Evolutionary conservation across 495 filamentous ascomycete genomes (phyloP), one percentile per base, ranked within the genome.

Genomic region (Antarctomyces pellizariae): DNA sequence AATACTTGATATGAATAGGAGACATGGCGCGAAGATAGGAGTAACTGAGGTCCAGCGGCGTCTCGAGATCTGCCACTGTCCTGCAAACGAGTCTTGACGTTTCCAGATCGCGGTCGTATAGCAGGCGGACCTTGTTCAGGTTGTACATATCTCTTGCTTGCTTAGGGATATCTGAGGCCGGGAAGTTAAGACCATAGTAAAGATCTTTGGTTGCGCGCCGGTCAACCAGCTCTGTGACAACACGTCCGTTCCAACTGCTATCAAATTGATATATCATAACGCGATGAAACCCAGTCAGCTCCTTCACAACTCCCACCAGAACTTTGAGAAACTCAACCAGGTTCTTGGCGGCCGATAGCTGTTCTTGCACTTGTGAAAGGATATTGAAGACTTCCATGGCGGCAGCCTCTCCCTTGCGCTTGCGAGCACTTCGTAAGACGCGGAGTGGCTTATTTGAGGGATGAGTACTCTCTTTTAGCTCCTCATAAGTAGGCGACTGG

Each of bases 191-290:
- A 5, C 79, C 82, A 41, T 84, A 78, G 52, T 79, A 93, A 0
- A 91, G 56, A 44, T 91, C 79, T 30, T 73, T 74, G 0, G 78
- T 80, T n/a, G 64, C 63, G 16, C 62, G 46, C 2, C 72, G 68
- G 40, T 95, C 77, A 12, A 90, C 71, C 7, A 92, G 46, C 41
- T 92, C 84, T 0, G 79, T 75, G 18, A 92, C 82, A 1, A 91
- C 80, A 23, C 66, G 64, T 0, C 80, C 82, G 43, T 90, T 90
- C 54, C 69, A 84, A 2, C 54, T 44, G 22, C 64, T 56, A 43
- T 95, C 83, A 35, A 92, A 95, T 39, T 89, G 80, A 46, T 91
- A 92, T 9, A 95, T 62, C 72, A 92, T 75, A 6, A 91, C 75
- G 2, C 82, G 75, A 38, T 91, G 80, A 37, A 93, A 95, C 0